These are phyloP conservation scores for Lupinus albus DNA, from an alignment of 306 rosid species.

Conservation along the genomic window DNA sequence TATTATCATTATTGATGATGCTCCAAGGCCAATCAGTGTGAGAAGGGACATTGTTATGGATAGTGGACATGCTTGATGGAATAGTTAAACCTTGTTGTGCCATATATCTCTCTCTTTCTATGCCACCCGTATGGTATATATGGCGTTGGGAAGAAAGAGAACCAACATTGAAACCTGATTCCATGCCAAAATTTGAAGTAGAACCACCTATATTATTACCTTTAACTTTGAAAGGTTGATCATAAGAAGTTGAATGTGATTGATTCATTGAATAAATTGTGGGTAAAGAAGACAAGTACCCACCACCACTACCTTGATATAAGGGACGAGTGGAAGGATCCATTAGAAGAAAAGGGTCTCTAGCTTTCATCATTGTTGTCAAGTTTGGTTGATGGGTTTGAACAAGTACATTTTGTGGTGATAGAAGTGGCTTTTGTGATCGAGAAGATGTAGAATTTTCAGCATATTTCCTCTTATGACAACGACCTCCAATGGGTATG, in stretches of 20 bases:
- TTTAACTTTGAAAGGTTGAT: conserved; percentile 22
- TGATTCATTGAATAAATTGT: conserved; percentile 44
- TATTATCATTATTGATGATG: conserved; percentile 22
- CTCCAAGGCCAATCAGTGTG: conserved; percentile 46
- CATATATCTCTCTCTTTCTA: conserved; percentile 32
- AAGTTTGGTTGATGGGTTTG: conserved; percentile 33
- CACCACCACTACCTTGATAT: conserved; percentile 36
- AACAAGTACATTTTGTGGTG: background rate
- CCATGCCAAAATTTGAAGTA: conserved; percentile 50
- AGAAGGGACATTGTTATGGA: background rate
- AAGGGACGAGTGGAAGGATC: conserved; percentile 3
- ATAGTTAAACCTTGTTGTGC: conserved; percentile 34
- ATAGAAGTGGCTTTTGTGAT: background rate
- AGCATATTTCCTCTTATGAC: conserved; percentile 55
- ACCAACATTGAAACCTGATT: conserved; percentile 48
- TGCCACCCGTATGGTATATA: conserved; percentile 34
- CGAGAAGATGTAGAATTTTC: conserved; percentile 29
- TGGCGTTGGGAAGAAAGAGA: conserved; percentile 39
- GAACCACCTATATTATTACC: background rate
- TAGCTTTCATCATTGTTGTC: conserved; percentile 11
- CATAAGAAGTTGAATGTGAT: conserved; percentile 24
- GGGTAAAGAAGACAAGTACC: conserved; percentile 49
- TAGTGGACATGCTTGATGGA: conserved; percentile 31
- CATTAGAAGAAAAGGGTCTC: conserved; percentile 1
- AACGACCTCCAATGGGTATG: conserved; percentile 67